Base-by-base conservation (phyloP, 352 stramenopile species). In the Pythium rishiriense region DNA sequence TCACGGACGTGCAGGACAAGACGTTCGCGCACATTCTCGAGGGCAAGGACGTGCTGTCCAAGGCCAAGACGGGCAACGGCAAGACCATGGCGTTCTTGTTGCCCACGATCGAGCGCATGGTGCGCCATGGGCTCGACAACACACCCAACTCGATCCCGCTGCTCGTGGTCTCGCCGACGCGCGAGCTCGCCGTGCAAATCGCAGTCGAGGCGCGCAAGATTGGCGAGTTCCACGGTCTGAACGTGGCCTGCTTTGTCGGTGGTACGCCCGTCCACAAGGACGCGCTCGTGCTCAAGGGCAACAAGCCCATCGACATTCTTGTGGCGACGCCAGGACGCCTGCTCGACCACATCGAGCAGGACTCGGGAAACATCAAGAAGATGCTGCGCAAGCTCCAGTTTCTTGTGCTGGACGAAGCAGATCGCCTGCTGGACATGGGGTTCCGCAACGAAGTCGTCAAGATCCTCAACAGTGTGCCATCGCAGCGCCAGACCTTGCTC, bases 321-420 rank as follows among this genome's bases (percentile, higher is more conserved):
- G 93, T 99, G 28, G 97, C 95, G 11, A 99, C 97, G 5, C 97
- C 97, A 5, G 97, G 97, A 14, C 85, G 97, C 62, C 79, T 99
- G 24, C 73, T 97, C 7, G 97, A 99, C 83, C 97, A 99, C 67
- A 78, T 99, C 28, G 83, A 94, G 62, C 97, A 98, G 68, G 75
- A 90, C 71, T 96, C 93, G 15, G 94, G 88, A 24, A 80, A 83
- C 26, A 95, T 98, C 52, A 76, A 78, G 3, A 58, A 62, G 43
- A 76, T 75, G 25, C 45, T 91, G 14, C 66, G 70, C 37, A 79
- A 91, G 62, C 41, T 74, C 10, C 69, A 68, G 48, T 75, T 88
- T 21, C 70, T 97, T 31, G 78, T 97, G 62, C 74, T 99, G 43
- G 97, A 99, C 70, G 97, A 99, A 85, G 95, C 91, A 3, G 97